A percentile compares a stretch with the other conserved stretches of the same genome.
phyloP scores from a whole-genome alignment of 2,329 filamentous ascomycete genomes.

The Exserohilum rostratum region DNA sequence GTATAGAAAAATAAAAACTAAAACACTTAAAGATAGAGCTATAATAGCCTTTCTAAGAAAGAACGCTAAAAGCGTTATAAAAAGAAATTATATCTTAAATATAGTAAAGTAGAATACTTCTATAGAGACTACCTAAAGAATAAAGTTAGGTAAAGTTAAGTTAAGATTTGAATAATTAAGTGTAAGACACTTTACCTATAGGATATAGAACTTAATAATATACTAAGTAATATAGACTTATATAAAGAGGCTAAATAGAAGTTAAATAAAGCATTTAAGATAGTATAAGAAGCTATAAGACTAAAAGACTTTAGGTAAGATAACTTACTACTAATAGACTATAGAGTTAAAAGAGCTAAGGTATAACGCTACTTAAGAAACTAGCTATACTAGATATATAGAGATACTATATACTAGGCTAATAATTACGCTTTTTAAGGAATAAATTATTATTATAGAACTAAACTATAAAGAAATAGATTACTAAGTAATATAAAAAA shows the following conservation, averaged over 20 bases:
- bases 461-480: background rate
- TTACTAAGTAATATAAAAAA: background rate
- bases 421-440: background rate
- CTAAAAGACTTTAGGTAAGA: no score
- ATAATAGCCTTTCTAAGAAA: background rate
- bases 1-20: no score
- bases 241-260: no score
- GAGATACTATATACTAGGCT: fast-evolving
- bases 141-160: background rate
- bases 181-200: background rate
- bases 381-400: background rate
- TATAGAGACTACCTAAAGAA: background rate
- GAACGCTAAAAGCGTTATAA: background rate
- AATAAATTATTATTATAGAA: background rate
- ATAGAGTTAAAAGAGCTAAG: background rate
- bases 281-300: no score
- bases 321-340: no score
- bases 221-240: no score
- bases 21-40: no score
- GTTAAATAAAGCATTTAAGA: no score
- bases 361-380: background rate
- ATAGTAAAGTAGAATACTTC: background rate
- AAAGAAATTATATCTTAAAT: background rate
- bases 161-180: background rate
- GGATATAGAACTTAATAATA: no score